Evolutionary conservation across 2,329 filamentous ascomycete species (phyloP), one percentile per base, ranked within the genome.

Genomic region (Rachicladosporium sp.): DNA sequence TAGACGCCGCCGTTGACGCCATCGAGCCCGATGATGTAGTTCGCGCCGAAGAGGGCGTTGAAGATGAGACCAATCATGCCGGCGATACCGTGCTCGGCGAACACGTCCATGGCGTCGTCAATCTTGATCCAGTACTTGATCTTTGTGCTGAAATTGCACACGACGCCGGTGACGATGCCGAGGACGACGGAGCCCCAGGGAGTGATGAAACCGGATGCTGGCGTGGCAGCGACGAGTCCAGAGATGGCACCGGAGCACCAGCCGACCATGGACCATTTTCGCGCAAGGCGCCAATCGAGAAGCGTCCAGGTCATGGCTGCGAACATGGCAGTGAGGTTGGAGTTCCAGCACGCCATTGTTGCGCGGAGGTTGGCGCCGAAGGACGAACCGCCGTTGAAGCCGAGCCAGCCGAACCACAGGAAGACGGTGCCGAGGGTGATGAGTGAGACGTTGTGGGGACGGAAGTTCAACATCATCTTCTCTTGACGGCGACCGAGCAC

Each of bases 381-480:
- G 31, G 89, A 70, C 15, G 88, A 95, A 48, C 91, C 91, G 54
- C 89, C 91, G 71, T 98, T 98, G 77, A 98, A 98, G 40, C 88
- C 91, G 48, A 98, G 73, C 91, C 91, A 98, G 56, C 91, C 91
- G 56, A 96, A 96, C 88, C 88, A 96, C 41, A 98, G 85, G 54
- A 98, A 76, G 49, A 94, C 76, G 3, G 91, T 96, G 47, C 91
- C 91, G 52, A 96, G 80, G 1, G 91, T 88, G 65, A 98, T 94
- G 56, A 96, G 76, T 4, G 88, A 94, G 50, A 96, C 91, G 69
- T 98, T 98, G 73, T 98, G 91, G 11, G 91, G 91, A 51, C 91
- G 85, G 76, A 96, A 96, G 74, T 96, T 96, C 66, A 95, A 77
- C 85, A 96, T 95, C 87, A 96, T 95, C 70, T 87, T 91, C 70